Base-by-base conservation (phyloP, 108 stramenopile species). In the Skeletonema costatum region DNA sequence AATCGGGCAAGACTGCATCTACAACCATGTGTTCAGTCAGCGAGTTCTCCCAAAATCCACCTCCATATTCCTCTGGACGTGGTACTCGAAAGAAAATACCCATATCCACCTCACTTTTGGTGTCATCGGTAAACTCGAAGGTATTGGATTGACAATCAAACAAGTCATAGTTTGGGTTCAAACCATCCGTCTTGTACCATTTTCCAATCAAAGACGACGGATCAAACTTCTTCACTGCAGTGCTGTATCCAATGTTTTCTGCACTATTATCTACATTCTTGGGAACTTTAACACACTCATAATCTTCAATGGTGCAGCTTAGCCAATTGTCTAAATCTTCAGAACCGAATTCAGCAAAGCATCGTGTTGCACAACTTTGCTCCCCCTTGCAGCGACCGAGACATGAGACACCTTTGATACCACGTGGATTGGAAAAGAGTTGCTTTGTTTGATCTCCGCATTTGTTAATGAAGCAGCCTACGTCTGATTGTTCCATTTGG, bases 131-230 rank as follows among this genome's bases (percentile, higher is more conserved):
- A 63, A 85, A 75, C 36, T 67, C 39, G 80, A 98, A 98, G 13
- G 89, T 90, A 73, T 98, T 98, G 32, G 87, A 74, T 68, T 98
- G 98, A 77, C 98, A 98, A 70, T 96, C 95, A 78, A 97, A 98
- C 71, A 94, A 84, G 84, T 97, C 97, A 77, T 98, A 97, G 63
- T 96, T 95, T 61, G 94, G 92, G 84, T 97, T 94, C 65, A 95
- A 80, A 25, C 98, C 97, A 75, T 96, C 84, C 4, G 93, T 93
- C 82, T 98, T 98, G 78, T 93, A 97, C 98, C 98, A 98, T 32
- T 76, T 90, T 14, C 98, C 98, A 42, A 93, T 74, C 68, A 98
- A 75, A 14, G 77, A 63, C 5, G 60, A 68, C 3, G 94, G 92
- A 80, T 95, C 90, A 86, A 98, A 98, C 17, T 69, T 80, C 38